phyloP scores from a whole-genome alignment of 2,329 filamentous ascomycete species.

The Neopestalotiopsis sp. region DNA sequence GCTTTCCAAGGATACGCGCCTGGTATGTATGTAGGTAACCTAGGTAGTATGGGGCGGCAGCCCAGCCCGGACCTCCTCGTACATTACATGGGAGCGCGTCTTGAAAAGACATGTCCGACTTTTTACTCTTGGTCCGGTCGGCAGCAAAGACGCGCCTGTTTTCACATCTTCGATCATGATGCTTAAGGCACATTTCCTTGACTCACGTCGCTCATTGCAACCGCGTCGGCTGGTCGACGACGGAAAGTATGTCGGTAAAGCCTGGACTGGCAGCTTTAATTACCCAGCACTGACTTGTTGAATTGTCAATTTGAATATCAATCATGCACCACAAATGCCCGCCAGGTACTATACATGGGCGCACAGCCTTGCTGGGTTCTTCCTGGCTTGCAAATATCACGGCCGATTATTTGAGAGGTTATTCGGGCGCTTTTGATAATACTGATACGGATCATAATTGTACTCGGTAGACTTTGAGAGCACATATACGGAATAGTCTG shows the following conservation, averaged over 20 bases:
- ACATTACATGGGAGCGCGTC: neutral
- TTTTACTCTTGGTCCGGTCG: neutral
- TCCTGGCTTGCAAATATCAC: too few species aligned
- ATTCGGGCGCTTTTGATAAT: too few species aligned
- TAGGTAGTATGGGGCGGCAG: neutral
- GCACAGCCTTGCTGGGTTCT: too few species aligned
- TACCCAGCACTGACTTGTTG: too few species aligned
- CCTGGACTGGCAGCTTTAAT: neutral
- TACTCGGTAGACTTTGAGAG: too few species aligned
- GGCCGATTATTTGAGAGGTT: too few species aligned
- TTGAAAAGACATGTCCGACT: constrained; percentile 3
- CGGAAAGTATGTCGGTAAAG: neutral
- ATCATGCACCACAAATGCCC: too few species aligned
- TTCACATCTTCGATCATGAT: neutral
- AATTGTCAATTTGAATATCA: too few species aligned
- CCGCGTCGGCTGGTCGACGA: too few species aligned
- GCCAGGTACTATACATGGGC: too few species aligned
- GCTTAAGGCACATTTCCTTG: neutral
- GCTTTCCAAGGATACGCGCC: neutral
- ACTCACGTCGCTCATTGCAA: neutral
- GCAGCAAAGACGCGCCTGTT: neutral
- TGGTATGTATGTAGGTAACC: neutral
- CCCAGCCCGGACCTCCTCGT: neutral
- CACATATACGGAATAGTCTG: too few species aligned
- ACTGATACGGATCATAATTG: too few species aligned